Percentiles rank a stretch among this genome's conserved stretches.
Evolutionary conservation across 2,329 filamentous ascomycete genomes (phyloP).

Genomic region (Ophioceras dolichostomum): DNA sequence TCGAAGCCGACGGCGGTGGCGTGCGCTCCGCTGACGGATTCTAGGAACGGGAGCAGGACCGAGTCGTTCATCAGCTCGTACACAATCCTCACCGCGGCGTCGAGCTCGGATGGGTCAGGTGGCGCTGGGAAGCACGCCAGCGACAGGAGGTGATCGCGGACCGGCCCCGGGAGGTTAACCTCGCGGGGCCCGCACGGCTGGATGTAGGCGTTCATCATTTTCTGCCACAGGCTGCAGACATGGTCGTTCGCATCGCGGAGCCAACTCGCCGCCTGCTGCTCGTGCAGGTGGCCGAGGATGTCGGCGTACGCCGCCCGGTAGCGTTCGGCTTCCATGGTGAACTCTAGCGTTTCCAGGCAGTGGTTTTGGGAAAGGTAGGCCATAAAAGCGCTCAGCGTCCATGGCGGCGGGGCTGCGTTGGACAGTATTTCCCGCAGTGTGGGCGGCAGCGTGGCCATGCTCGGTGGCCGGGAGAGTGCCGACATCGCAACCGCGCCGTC

Average conservation of each 20-base stretch:
- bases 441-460: conserved; percentile 41
- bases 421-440: conserved; percentile 78
- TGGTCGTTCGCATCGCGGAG: conserved; percentile 42
- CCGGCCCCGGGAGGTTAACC: conserved; percentile 78
- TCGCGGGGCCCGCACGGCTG: conserved; percentile 73
- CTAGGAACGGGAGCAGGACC: conserved; percentile 82
- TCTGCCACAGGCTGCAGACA: conserved; percentile 72
- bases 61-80: conserved; percentile 98
- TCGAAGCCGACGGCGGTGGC: no score
- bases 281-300: conserved; percentile 27
- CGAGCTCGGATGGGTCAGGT: conserved; percentile 61
- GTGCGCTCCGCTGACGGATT: conserved; percentile 35
- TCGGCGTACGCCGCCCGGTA: conserved; percentile 59
- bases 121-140: conserved; percentile 48
- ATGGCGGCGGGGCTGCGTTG: conserved; percentile 76
- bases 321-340: conserved; percentile 84
- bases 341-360: conserved; percentile 91
- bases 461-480: conserved; percentile 33
- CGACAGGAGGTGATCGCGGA: conserved; percentile 68
- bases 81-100: conserved; percentile 75
- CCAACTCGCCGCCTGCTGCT: conserved; percentile 27
- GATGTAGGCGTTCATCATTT: conserved; percentile 83
- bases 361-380: conserved; percentile 95
- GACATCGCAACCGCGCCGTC: conserved; percentile 26
- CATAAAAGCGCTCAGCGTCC: conserved; percentile 87